Evolutionary conservation across 202 grass and related monocot species (phyloP).

Genomic region (Tripidium arundinaceum): DNA sequence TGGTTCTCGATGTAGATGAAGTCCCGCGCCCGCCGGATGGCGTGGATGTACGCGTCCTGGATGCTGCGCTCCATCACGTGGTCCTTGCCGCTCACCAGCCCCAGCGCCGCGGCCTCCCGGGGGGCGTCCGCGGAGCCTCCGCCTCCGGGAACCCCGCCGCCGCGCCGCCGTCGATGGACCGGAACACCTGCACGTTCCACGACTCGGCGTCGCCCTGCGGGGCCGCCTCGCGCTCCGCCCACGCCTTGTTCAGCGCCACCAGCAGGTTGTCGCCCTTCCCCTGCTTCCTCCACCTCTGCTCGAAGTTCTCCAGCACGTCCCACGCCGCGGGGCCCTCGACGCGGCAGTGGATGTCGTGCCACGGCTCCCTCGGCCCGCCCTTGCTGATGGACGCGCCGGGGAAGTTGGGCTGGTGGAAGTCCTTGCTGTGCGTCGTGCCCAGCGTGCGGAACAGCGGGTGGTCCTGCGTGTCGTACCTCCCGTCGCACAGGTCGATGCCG

Average conservation of each 20-base stretch:
- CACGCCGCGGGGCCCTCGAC: slow-evolving; percentile 39
- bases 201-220: neutral
- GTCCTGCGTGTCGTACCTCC: neutral
- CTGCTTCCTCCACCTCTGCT: neutral
- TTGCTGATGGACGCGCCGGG: neutral
- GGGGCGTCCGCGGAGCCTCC: too few species aligned
- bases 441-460: neutral
- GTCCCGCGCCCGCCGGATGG: slow-evolving; percentile 45
- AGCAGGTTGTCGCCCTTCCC: neutral
- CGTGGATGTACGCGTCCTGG: slow-evolving; percentile 54
- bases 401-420: neutral
- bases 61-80: slow-evolving; percentile 47
- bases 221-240: neutral
- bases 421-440: neutral
- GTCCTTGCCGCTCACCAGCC: neutral
- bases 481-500: slow-evolving; percentile 24
- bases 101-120: slow-evolving; percentile 15
- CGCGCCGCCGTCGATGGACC: slow-evolving; percentile 51
- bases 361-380: slow-evolving; percentile 78
- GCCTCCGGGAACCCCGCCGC: neutral
- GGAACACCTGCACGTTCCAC: slow-evolving; percentile 85
- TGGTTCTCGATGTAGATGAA: slow-evolving; percentile 70
- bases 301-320: neutral
- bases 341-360: slow-evolving; percentile 79
- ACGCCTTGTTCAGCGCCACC: neutral